Conservation (phyloP, 257 asterid species). For the Paraleonurus japonicus region DNA sequence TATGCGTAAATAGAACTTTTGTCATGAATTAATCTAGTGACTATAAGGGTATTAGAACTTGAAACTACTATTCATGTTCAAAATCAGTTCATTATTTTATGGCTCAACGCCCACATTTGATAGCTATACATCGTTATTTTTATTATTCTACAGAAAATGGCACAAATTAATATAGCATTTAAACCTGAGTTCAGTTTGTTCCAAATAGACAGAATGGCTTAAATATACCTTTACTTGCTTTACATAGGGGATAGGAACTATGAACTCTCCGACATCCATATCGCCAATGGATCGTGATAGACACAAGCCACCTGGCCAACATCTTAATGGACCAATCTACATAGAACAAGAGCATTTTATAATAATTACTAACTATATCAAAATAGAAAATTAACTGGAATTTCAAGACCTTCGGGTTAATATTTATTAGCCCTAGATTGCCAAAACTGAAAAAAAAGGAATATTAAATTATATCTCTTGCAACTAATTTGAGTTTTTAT, state of each 20-base stretch:
- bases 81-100: background rate
- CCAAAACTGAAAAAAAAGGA: background rate
- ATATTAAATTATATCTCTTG: background rate
- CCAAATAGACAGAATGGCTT: background rate
- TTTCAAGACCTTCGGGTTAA: background rate
- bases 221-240: constrained; percentile 92
- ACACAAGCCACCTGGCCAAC: constrained; percentile 99
- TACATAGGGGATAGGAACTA: constrained; percentile 94
- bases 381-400: background rate
- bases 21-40: background rate
- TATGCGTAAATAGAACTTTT: background rate
- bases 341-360: constrained; percentile 12
- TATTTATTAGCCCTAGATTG: background rate
- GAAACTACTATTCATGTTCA: background rate
- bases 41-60: background rate
- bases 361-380: constrained; percentile 13
- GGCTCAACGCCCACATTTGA: background rate
- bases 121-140: background rate
- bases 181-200: background rate
- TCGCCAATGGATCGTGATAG: constrained; percentile 98
- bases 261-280: constrained; percentile 96
- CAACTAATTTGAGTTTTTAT: background rate
- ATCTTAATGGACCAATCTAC: constrained; percentile 97
- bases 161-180: background rate
- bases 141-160: background rate